Base-by-base conservation (phyloP, 305 asterid genomes). In the Caryopteris hybrid region DNA sequence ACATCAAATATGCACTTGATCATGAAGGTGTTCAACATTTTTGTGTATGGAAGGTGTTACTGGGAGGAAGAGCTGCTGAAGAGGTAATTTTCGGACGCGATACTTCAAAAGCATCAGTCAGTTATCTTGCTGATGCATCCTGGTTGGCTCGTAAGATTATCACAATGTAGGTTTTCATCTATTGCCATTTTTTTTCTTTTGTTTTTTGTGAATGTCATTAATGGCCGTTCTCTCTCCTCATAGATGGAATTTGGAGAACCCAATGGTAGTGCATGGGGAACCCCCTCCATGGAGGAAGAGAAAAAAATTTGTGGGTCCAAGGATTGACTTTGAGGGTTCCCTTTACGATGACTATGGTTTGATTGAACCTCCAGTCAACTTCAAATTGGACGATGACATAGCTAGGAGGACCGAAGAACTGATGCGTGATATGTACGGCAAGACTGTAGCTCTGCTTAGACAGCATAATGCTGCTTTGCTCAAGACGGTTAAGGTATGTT, bases 111-210 rank as follows among this genome's bases (percentile, higher is more conserved):
- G 98, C 97, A 62, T 91, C 99, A 3, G 91, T 95, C 38, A 77
- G 68, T 80, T 91, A 89, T 81, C 96, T 95, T 80, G 98, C 98
- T 17, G 98, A 92, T 83, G 98, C 99, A 53, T 85, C 99, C 9
- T 92, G 97, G 97, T 95, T 95, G 54, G 98, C 99, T 74, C 98
- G 98, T 52, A 95, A 95, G 77, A 95, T 95, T 20, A 84, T 95
- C 51, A 83, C 99, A 55, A 63, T 88, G 99, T 95, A 81, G 27
- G 95, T 77, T 18, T 47, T 72, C 51, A 2, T 60, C 50, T 65
- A 36, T 54, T 48, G 58, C 50, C 22, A 67, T 48, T 38, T 9
- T 10, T 38, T 50, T 72, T 34, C 2, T 31, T 47, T 66, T 46
- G 33, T 48, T 69, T 33, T 53, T 29, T 34, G 11, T 47, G 14